These are phyloP conservation scores for Bolboschoenoplectus hybrid DNA, from an alignment of 202 grass and related monocot genomes.

Conservation along the genomic window DNA sequence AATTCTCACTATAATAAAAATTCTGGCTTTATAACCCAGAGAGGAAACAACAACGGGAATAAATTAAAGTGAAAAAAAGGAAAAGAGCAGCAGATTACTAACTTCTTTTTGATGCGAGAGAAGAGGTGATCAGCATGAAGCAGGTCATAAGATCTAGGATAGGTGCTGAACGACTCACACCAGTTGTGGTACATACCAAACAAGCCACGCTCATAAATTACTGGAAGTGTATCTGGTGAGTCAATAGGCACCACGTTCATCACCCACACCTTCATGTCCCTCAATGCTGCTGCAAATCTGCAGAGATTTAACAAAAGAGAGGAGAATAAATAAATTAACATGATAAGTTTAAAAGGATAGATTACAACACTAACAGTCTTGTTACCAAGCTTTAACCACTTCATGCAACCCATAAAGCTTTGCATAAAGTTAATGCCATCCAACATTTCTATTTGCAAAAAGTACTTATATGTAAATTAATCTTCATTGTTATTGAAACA, in stretches of 20 bases:
- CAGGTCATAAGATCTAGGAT: slow-evolving; percentile 92
- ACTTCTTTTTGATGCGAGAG: slow-evolving; percentile 79
- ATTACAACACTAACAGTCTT: background rate
- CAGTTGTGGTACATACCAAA: slow-evolving; percentile 99
- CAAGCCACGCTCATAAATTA: slow-evolving; percentile 86
- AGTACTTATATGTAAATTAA: background rate
- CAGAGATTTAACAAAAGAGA: slow-evolving; percentile 16
- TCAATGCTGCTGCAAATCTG: slow-evolving; percentile 75
- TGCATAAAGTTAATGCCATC: background rate
- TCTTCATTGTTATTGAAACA: background rate
- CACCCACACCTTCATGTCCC: slow-evolving; percentile 82
- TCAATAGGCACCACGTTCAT: slow-evolving; percentile 88
- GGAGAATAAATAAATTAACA: background rate
- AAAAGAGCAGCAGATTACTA: slow-evolving; percentile 25
- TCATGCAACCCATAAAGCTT: background rate
- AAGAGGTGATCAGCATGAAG: slow-evolving; percentile 96
- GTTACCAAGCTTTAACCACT: background rate
- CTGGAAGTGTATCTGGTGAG: slow-evolving; percentile 86
- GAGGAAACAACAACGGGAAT: slow-evolving; percentile 2
- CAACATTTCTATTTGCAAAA: background rate
- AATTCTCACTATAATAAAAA: slow-evolving; percentile 18
- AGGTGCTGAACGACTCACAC: slow-evolving; percentile 98
- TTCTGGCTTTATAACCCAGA: background rate
- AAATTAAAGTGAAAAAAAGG: background rate
- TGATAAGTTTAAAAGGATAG: background rate